Base-by-base conservation (phyloP, 208 protist species). In the Tritrichomonas musculus region DNA sequence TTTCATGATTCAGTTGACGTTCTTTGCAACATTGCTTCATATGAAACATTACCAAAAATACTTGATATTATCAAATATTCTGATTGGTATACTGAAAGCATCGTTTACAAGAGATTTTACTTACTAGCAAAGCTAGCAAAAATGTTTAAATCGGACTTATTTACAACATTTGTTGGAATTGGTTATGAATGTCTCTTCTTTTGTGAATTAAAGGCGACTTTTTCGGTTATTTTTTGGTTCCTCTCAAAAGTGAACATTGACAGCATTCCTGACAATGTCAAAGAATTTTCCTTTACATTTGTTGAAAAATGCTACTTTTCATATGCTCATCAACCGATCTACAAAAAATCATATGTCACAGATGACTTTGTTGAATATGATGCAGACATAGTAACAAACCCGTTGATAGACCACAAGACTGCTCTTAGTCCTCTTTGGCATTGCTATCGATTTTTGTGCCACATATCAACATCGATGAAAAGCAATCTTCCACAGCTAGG, bases 321-420 rank as follows among this genome's bases (percentile, higher is more conserved):
- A 14, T 88, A 44, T 39, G 25, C 77, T 30, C 77, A 88, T 33
- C 17, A 22, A 22, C 53, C 53, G 17, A 60, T 60, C 5, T 60
- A 17, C 11, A 60, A 17, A 60, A 60, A 60, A 60, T 60, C 53
- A 22, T 60, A 22, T 60, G 53, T 60, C 5, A 60, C 9, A 39
- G 41, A 20, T 9, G 30, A 14, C 1, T 57, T 88, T 57, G 41
- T 88, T 39, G 77, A 88, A 22, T 20, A 44, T 39, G 77, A 88
- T 88, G 44, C 77, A 27, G 77, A 88, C 27, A 88, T 88, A 17
- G 77, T 88, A 57, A 27, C 77, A 20, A 88, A 88, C 36, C 77
- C 77, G 39, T 39, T 33, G 57, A 44, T 88, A 27, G 47, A 57
- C 8, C 77, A 88, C 39, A 36, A 53, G 33, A 27, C 77, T 30